Evolutionary conservation across 768 basidiomycete species (phyloP), one percentile per base, ranked within the genome.

Genomic region (Butyriboletus loyo): DNA sequence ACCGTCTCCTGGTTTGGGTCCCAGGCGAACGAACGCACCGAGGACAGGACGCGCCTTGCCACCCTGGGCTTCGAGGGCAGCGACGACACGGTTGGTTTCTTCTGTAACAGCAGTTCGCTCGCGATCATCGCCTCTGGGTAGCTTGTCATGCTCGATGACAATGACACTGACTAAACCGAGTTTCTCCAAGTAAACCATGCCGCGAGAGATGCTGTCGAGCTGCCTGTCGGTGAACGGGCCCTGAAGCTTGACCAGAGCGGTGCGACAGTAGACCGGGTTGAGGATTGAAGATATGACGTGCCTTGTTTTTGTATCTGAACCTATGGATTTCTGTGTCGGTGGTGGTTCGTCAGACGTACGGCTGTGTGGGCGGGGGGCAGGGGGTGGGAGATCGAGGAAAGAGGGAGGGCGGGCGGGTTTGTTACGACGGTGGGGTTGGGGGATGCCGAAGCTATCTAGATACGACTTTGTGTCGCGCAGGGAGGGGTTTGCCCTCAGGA

Each of bases 131-230:
- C 89, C 88, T 15, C 80, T 75, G 39, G 71, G 73, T 45, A 92
- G 77, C 17, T 83, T 80, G 67, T 97, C 94, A 61, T 90, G 84
- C 57, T 98, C 97, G 46, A 97, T 83, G 52, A 98, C 90, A 57
- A 99, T 92, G 61, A 99, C 93, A 57, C 89, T 89, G 61, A 98
- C 90, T 19, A 99, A 79, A 2, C 97, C 97, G 17, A 98, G 86
- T 66, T 95, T 96, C 69, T 96, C 91, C 42, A 99, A 82, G 68
- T 97, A 94, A 36, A 95, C 90, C 75, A 99, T 82, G 47, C 97
- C 97, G 36, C 87, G 82, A 36, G 89, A 85, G 59, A 99, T 92
- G 67, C 94, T 95, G 58, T 96, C 91, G 52, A 98, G 83, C 63
- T 98, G 97, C 8, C 85, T 79, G 70, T 96, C 88, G 10, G 84